A percentile compares a stretch with the other conserved stretches of the same genome.
These are phyloP conservation scores for Cylindrodendrum hubeiense DNA, from an alignment of 2,329 filamentous ascomycete species.

Conservation along the genomic window DNA sequence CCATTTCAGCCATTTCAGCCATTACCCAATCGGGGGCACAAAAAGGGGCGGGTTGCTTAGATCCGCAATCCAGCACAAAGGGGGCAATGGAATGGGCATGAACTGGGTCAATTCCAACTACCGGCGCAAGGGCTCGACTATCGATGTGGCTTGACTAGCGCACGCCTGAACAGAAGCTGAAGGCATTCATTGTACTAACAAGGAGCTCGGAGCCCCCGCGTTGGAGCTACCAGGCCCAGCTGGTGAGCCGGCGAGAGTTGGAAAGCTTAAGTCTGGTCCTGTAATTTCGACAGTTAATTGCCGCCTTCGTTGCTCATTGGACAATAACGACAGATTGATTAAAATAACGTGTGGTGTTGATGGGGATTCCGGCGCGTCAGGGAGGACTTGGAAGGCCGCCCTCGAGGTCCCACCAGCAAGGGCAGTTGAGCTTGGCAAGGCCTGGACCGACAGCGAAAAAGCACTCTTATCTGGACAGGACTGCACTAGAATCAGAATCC, in stretches of 20 bases:
- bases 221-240: neutral
- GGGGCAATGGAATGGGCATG: conserved; percentile 30
- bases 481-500: neutral
- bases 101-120: conserved; percentile 21
- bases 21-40: conserved; percentile 16
- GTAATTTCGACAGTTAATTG: too few relatives aligned
- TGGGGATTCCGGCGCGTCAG: neutral
- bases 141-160: conserved; percentile 32
- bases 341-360: neutral
- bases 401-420: neutral
- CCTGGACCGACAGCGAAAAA: neutral
- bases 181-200: too few relatives aligned
- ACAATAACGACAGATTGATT: too few relatives aligned
- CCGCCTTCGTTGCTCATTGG: too few relatives aligned
- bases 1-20: too few relatives aligned
- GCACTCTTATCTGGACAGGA: neutral
- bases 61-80: conserved; percentile 3
- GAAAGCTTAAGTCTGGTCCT: too few relatives aligned
- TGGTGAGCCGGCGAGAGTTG: too few relatives aligned
- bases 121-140: conserved; percentile 9
- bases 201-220: neutral
- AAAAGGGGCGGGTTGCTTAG: neutral
- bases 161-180: neutral
- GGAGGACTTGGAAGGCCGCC: neutral
- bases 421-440: neutral